Evolutionary conservation across 495 filamentous ascomycete species (phyloP), one percentile per base, ranked within the genome.

Genomic region (Coniosporium apollinis): DNA sequence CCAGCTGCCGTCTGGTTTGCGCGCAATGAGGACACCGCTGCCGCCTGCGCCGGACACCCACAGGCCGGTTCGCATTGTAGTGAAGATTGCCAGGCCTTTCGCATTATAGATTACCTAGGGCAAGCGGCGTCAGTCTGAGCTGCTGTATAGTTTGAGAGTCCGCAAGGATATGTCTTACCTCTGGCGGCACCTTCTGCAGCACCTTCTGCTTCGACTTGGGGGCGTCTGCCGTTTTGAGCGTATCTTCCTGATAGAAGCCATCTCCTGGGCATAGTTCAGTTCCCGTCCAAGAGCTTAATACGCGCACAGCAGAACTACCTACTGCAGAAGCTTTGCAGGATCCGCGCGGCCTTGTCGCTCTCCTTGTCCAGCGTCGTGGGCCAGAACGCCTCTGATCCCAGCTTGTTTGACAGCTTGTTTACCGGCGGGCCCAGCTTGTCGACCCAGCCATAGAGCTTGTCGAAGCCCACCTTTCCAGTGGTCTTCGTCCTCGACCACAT

Each of bases 21-120:
- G 70, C 14, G 69, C 85, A 33, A 91, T 64, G 30, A 94, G 64
- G 16, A 94, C 65, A 30, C 85, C 85, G 45, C 80, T 83, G 8
- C 79, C 79, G 19, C 84, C 83, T 5, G 84, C 84, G 20, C 85
- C 85, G 36, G 82, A 83, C 24, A 87, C 62, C 84, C 84, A 94
- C 13, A 94, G 66, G 22, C 85, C 85, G 13, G 83, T 83, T 33
- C 85, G 76, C 81, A 94, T 86, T 15, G 81, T 86, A 0, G 85
- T 91, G 60, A 94, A 94, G 42, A 94, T 76, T 18, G 82, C 83
- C 22, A 94, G 57, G 9, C 82, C 85, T 48, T 87, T 82, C 8
- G 85, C 84, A 56, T 79, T 75, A 47, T 76, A 69, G 37, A 94
- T 78, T 30, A 92, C 82, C 44, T 56, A 36, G 8, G 30, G 4